Evolutionary conservation across 441 rosid genomes (phyloP).

Genomic region (Gossypium davidsonii): DNA sequence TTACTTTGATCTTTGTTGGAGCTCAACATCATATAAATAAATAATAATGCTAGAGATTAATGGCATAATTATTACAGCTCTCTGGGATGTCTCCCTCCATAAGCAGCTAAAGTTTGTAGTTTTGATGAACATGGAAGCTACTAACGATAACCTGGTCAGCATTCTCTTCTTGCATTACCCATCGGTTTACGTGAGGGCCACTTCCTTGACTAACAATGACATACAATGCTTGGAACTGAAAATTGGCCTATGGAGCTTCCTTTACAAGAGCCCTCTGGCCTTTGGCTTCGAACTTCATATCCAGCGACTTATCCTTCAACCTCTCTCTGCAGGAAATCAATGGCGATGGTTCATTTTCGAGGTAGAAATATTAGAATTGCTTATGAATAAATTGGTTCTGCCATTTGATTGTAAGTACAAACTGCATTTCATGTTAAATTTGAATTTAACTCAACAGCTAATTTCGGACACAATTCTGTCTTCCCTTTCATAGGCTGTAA

Average conservation of each 20-base stretch:
- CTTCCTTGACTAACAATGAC: too few species aligned
- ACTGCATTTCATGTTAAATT: background rate
- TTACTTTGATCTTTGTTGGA: constrained; percentile 2
- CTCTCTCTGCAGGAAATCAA: background rate
- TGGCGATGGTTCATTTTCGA: background rate
- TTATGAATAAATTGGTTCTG: background rate
- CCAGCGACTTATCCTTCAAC: background rate
- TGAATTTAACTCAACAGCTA: too few species aligned
- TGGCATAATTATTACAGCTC: background rate
- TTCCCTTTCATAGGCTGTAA: too few species aligned
- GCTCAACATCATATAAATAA: too few species aligned
- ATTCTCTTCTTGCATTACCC: background rate
- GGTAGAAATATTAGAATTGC: background rate
- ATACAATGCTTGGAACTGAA: background rate
- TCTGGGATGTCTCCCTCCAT: constrained; percentile 1
- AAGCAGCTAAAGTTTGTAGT: constrained; percentile 12
- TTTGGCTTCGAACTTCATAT: background rate
- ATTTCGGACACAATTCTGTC: too few species aligned
- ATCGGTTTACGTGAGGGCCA: too few species aligned
- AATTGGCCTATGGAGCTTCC: background rate
- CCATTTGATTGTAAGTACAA: background rate
- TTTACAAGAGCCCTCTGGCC: background rate
- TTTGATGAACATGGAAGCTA: constrained; percentile 28
- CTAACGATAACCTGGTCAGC: background rate
- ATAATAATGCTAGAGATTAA: too few species aligned